Evolutionary conservation across 306 rosid species (phyloP).

Genomic region (Geum urbanum): DNA sequence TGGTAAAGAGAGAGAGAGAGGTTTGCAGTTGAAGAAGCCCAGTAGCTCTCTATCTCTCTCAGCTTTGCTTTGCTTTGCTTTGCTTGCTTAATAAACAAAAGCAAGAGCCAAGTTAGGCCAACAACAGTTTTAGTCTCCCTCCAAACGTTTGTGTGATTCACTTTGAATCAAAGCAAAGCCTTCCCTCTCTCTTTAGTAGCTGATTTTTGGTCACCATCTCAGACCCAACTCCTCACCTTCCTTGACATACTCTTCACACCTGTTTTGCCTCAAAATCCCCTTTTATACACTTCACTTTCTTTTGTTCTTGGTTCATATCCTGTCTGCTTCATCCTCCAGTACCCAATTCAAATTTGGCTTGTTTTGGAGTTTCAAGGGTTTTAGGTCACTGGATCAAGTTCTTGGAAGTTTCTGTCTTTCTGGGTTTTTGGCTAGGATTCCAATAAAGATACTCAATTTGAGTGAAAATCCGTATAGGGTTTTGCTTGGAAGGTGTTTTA

Average conservation of each 20-base stretch:
- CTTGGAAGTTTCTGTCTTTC: constrained; percentile 2
- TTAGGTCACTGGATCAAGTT: constrained; percentile 16
- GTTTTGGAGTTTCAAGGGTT: background rate
- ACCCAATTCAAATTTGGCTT: constrained; percentile 13
- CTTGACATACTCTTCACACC: constrained; percentile 55
- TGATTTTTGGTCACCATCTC: constrained; percentile 85
- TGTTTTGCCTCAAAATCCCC: background rate
- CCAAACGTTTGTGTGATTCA: constrained; percentile 54
- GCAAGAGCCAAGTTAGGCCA: constrained; percentile 69
- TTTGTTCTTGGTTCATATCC: constrained; percentile 25
- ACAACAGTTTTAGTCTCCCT: constrained; percentile 74
- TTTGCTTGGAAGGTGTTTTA: background rate
- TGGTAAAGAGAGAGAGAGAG: background rate
- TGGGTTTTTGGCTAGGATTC: constrained; percentile 14
- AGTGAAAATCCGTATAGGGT: constrained; percentile 8
- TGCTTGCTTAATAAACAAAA: constrained; percentile 47
- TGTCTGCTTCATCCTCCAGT: background rate
- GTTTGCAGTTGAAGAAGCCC: constrained; percentile 36
- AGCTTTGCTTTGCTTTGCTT: constrained; percentile 32
- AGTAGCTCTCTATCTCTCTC: constrained; percentile 31
- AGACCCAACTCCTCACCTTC: constrained; percentile 70
- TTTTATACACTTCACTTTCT: constrained; percentile 35
- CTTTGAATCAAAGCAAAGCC: constrained; percentile 73
- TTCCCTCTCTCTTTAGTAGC: constrained; percentile 14
- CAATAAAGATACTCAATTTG: constrained; percentile 21